Conservation (phyloP, 306 rosid species). For the Inga laurina region DNA sequence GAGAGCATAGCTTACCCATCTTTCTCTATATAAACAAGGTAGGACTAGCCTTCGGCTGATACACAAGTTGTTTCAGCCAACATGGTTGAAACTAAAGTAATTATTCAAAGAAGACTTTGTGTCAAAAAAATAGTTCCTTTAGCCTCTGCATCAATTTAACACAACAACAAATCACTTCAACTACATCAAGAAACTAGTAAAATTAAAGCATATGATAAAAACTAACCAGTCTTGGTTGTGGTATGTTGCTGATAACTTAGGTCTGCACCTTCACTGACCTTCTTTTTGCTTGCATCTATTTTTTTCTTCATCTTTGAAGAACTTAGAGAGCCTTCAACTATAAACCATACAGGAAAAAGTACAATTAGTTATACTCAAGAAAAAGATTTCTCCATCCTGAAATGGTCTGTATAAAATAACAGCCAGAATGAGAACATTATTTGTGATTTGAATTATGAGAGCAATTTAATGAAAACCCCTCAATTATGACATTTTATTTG, state of each 20-base stretch:
- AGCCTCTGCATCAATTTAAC: constrained; percentile 43
- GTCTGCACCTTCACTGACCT: constrained; percentile 25
- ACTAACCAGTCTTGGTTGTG: constrained; percentile 55
- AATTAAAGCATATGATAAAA: background rate
- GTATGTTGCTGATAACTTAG: constrained; percentile 32
- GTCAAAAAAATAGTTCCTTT: constrained; percentile 44
- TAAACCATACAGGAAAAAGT: constrained; percentile 16
- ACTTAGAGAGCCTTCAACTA: constrained; percentile 90
- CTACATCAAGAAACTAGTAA: constrained; percentile 23
- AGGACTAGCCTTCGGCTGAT: constrained; percentile 10
- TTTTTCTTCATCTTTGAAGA: constrained; percentile 54
- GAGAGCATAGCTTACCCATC: constrained; percentile 1
- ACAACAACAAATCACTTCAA: constrained; percentile 25
- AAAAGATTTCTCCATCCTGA: background rate
- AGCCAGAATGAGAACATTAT: background rate
- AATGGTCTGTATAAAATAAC: background rate
- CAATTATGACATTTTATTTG: constrained; percentile 2
- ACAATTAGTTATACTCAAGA: background rate
- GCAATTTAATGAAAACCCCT: background rate
- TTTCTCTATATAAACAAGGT: constrained; percentile 1
- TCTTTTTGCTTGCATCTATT: constrained; percentile 47
- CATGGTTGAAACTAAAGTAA: constrained; percentile 3
- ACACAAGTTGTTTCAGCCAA: constrained; percentile 18
- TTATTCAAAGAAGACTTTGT: constrained; percentile 4
- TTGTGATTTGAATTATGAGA: background rate